Conservation (phyloP, 345 rosid genomes). For the Linum usitatissimum region DNA sequence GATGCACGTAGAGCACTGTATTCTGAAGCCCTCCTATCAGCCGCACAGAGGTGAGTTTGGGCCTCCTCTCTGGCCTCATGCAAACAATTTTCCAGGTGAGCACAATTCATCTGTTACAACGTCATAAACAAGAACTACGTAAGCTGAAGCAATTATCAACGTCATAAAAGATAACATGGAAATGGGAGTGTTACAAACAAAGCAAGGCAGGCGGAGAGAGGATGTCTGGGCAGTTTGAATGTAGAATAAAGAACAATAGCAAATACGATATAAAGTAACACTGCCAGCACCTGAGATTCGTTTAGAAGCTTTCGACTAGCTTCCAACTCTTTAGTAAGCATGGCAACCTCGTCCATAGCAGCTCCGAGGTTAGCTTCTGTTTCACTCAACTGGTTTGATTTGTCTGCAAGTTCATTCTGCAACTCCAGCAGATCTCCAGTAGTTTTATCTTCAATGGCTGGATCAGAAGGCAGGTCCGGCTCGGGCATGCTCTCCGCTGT, state of each 20-base stretch:
- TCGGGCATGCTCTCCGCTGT: constrained; percentile 77
- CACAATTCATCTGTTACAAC: constrained; percentile 79
- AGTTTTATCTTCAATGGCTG: constrained; percentile 32
- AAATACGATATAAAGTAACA: not conserved
- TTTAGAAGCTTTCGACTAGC: constrained; percentile 65
- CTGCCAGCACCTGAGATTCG: constrained; percentile 78
- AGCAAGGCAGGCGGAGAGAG: too few species aligned
- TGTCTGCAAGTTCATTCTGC: constrained; percentile 47
- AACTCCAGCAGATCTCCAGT: constrained; percentile 36
- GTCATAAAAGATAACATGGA: not conserved
- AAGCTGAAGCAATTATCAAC: too few species aligned
- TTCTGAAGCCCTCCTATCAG: constrained; percentile 82
- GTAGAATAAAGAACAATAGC: not conserved
- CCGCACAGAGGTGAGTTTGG: constrained; percentile 89
- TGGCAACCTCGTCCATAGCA: constrained; percentile 60
- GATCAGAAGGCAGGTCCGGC: constrained; percentile 32
- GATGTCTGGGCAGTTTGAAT: not conserved
- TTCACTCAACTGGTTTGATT: constrained; percentile 49
- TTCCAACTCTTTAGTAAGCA: constrained; percentile 66
- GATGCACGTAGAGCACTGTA: constrained; percentile 73
- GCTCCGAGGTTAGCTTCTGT: constrained; percentile 52
- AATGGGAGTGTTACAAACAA: not conserved
- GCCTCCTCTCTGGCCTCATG: constrained; percentile 99
- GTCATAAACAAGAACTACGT: not conserved
- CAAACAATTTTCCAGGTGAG: constrained; percentile 90